These are phyloP conservation scores for Fusarium subtropicale DNA, from an alignment of 2,329 filamentous ascomycete genomes.

Conservation along the genomic window DNA sequence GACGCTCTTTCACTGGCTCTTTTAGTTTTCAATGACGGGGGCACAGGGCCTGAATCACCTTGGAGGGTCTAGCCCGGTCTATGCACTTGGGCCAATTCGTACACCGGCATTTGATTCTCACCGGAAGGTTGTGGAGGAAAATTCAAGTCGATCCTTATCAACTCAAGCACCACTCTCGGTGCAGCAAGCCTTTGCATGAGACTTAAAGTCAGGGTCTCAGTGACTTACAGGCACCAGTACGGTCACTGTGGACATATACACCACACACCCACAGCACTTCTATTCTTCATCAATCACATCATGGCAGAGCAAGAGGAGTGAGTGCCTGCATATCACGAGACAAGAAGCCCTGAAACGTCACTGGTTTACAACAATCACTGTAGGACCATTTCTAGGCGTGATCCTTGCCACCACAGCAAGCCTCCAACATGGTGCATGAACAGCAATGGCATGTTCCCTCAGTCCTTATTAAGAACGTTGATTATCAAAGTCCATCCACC, in stretches of 20 bases:
- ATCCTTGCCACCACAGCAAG: conserved; percentile 7
- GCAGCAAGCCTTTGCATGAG: background rate
- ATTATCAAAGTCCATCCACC: conserved; percentile 35
- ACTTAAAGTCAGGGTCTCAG: background rate
- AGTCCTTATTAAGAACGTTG: conserved; percentile 30
- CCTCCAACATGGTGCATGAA: conserved; percentile 3
- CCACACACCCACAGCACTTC: background rate
- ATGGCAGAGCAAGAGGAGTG: background rate
- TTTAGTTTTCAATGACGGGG: conserved; percentile 8
- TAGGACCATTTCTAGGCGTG: conserved; percentile 10
- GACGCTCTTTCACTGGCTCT: conserved; percentile 27
- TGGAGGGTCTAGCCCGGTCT: conserved; percentile 40
- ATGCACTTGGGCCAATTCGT: conserved; percentile 19
- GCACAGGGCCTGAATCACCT: conserved; percentile 36
- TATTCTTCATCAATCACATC: conserved; percentile 8
- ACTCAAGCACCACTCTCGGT: background rate
- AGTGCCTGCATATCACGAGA: background rate
- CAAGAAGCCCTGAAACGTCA: conserved; percentile 8
- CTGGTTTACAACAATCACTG: background rate
- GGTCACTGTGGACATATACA: background rate
- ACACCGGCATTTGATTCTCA: background rate
- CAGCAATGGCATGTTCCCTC: conserved; percentile 25
- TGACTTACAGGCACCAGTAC: background rate
- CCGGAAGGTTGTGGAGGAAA: background rate
- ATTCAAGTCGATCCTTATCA: background rate